These are phyloP conservation scores for Petrea volubilis DNA, from an alignment of 257 asterid genomes.

Conservation along the genomic window DNA sequence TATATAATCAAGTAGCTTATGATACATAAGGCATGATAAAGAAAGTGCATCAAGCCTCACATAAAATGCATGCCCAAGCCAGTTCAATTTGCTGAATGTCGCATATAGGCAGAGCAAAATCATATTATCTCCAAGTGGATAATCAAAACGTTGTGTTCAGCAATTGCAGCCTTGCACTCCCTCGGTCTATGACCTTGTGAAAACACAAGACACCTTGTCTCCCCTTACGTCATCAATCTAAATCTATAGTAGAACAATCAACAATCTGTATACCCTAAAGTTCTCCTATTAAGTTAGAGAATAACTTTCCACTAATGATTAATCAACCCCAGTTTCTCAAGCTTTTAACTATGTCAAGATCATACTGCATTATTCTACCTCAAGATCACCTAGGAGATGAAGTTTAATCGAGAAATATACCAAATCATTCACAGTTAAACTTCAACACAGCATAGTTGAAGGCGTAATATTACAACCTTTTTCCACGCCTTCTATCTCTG, in stretches of 20 bases:
- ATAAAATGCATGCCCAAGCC: background rate
- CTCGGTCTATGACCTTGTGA: background rate
- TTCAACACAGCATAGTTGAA: background rate
- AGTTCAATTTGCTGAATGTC: background rate
- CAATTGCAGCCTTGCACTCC: background rate
- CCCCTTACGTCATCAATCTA: background rate
- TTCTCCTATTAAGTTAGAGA: background rate
- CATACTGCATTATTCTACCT: background rate
- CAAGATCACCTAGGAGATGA: background rate
- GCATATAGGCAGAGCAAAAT: background rate
- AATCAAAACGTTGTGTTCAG: background rate
- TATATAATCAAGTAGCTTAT: background rate
- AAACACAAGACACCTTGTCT: background rate
- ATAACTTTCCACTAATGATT: background rate
- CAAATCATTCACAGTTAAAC: background rate
- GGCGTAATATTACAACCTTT: background rate
- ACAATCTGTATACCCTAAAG: background rate
- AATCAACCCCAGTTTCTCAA: background rate
- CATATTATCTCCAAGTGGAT: constrained; percentile 4
- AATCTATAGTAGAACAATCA: background rate
- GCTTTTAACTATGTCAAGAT: background rate
- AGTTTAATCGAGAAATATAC: background rate
- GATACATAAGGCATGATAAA: background rate
- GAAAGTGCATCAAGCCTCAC: constrained; percentile 3
- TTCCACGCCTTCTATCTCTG: background rate